A percentile compares a stretch with the other conserved stretches of the same genome.
These are phyloP conservation scores for Diplodia sapinea DNA, from an alignment of 2,329 filamentous ascomycete species.

Conservation along the genomic window DNA sequence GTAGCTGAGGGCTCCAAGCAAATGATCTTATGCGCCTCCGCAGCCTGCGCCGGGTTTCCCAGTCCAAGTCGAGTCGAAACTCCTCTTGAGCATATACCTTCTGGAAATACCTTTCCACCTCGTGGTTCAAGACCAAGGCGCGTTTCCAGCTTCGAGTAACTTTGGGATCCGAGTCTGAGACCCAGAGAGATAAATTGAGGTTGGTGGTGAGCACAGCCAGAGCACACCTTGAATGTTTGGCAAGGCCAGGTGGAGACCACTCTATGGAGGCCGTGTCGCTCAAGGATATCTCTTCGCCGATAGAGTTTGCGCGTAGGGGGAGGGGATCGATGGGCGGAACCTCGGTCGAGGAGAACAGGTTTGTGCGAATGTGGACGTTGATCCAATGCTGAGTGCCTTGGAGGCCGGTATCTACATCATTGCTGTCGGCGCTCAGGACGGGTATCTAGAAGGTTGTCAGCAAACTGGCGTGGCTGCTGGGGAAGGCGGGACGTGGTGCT, in stretches of 20 bases:
- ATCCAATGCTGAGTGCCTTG: constrained; percentile 41
- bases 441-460: constrained; percentile 42
- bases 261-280: constrained; percentile 57
- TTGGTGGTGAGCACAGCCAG: constrained; percentile 64
- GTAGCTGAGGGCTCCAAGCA: constrained; percentile 47
- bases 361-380: constrained; percentile 53
- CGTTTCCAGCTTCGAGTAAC: constrained; percentile 58
- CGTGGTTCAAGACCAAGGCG: constrained; percentile 59
- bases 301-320: constrained; percentile 56
- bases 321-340: constrained; percentile 53
- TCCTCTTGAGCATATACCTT: constrained; percentile 34
- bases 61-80: constrained; percentile 34
- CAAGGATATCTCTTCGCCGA: constrained; percentile 64
- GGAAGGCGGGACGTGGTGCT: constrained; percentile 12
- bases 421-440: constrained; percentile 40
- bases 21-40: constrained; percentile 50
- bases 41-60: constrained; percentile 46
- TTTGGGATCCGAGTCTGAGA: constrained; percentile 51
- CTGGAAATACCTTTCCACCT: constrained; percentile 50
- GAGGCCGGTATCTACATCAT: constrained; percentile 41
- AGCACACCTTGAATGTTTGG: constrained; percentile 59
- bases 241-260: constrained; percentile 65
- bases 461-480: constrained; percentile 10
- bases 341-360: constrained; percentile 60
- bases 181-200: constrained; percentile 63